Percentiles rank a stretch among this genome's conserved stretches.
Conservation (phyloP, 805 yeast genomes). For the Blastobotrys parvus region DNA sequence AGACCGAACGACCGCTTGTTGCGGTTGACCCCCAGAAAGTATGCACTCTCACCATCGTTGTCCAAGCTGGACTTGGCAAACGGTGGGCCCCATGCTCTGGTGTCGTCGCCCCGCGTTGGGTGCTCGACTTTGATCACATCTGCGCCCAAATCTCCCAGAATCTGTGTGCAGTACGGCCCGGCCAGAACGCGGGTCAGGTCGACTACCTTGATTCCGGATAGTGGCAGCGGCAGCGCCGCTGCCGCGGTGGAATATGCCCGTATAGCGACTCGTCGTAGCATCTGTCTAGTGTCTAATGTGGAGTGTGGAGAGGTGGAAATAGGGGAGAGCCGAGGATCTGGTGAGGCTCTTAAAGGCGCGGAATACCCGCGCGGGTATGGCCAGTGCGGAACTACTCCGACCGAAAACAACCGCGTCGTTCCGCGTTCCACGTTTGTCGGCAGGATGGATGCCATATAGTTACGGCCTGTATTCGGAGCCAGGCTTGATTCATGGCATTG, state of each 20-base stretch:
- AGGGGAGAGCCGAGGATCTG: too few species aligned
- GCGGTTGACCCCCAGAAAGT: slow-evolving; percentile 31
- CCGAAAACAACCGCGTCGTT: too few species aligned
- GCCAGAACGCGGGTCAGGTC: slow-evolving; percentile 36
- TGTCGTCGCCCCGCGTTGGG: slow-evolving; percentile 35
- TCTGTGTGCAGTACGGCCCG: slow-evolving; percentile 35
- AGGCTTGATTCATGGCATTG: too few species aligned
- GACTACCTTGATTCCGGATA: slow-evolving; percentile 29
- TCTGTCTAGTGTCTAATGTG: too few species aligned
- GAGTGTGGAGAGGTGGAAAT: too few species aligned
- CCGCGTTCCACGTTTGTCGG: too few species aligned
- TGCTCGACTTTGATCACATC: slow-evolving; percentile 35
- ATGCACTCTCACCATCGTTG: slow-evolving; percentile 31
- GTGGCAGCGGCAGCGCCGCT: slow-evolving; percentile 20
- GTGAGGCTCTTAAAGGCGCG: too few species aligned
- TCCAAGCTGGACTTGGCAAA: slow-evolving; percentile 23
- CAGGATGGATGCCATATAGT: too few species aligned
- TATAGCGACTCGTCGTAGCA: too few species aligned
- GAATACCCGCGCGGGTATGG: too few species aligned
- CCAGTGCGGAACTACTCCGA: too few species aligned
- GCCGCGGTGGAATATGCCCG: slow-evolving; percentile 1
- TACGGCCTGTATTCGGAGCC: too few species aligned
- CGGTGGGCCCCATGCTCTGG: slow-evolving; percentile 39
- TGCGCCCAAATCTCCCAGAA: slow-evolving; percentile 37
- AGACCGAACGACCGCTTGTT: slow-evolving; percentile 33